phyloP scores from a whole-genome alignment of 495 filamentous ascomycete genomes.

The Penicillium egyptiacum region DNA sequence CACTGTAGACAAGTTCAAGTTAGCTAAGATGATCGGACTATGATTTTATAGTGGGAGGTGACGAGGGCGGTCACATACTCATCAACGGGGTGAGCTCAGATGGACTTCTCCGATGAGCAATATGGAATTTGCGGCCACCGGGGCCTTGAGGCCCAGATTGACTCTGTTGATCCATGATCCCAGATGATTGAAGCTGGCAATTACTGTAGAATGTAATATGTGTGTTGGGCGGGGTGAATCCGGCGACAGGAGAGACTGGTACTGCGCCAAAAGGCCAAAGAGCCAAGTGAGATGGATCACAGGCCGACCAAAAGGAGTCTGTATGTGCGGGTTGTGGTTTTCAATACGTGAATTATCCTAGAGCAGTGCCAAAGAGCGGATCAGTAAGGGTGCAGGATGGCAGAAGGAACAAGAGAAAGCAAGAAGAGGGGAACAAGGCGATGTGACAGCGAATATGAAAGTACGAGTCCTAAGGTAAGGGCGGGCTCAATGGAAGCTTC shows the following conservation, averaged over 20 bases:
- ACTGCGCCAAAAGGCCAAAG: constrained; percentile 29
- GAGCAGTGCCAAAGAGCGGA: constrained; percentile 26
- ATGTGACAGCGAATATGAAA: background rate
- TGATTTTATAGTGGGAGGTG: background rate
- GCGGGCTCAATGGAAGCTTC: constrained; percentile 9
- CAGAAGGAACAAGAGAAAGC: constrained; percentile 9
- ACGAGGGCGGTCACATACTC: constrained; percentile 69
- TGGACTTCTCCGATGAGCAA: constrained; percentile 94
- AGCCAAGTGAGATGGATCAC: constrained; percentile 25
- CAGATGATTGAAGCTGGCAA: constrained; percentile 22
- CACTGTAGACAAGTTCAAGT: constrained; percentile 53
- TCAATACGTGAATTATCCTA: constrained; percentile 34
- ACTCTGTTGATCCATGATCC: constrained; percentile 79
- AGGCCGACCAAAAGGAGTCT: constrained; percentile 28
- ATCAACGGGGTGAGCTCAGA: constrained; percentile 97
- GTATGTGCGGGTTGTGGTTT: constrained; percentile 26
- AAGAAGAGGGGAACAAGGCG: constrained; percentile 1
- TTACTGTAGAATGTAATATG: constrained; percentile 28
- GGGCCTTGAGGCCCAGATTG: constrained; percentile 77
- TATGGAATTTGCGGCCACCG: constrained; percentile 87
- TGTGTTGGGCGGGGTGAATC: constrained; percentile 16
- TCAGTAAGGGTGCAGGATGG: constrained; percentile 25
- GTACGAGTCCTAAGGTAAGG: constrained; percentile 1
- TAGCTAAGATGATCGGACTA: constrained; percentile 14
- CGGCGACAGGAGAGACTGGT: constrained; percentile 26